Evolutionary conservation across 345 rosid species (phyloP), one percentile per base, ranked within the genome.

Genomic region (Orychophragmus violaceus): DNA sequence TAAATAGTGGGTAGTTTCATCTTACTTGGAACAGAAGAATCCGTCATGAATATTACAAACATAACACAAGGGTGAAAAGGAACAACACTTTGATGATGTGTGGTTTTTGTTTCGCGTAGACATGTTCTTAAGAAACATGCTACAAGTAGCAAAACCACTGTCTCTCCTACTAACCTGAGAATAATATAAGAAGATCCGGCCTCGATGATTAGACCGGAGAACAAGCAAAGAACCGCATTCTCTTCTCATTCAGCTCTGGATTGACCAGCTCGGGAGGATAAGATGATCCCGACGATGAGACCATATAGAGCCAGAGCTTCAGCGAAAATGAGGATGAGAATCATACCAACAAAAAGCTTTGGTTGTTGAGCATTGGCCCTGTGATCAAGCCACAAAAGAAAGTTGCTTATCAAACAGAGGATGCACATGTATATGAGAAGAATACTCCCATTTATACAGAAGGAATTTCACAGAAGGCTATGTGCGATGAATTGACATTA

Each of bases 361-460:
- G 97, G 97, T 66, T 90, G 95, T 50, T 90, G 97, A 14, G 97
- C 97, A 54, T 90, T 90, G 12, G 97, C 97, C 77, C 92, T 90
- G 84, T 62, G 9, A 58, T 36, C 58, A 64, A 65, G 17, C 69
- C 42, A 45, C 55, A 30, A 48, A 48, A 5, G 1, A 36, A 58
- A 37, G 24, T 49, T 60, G 21, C 54, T 39, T 65, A 49, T 5
- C 24, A 30, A 30, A 30, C 33, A 29, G 8, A 3, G 6, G 7
- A 29, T n/a, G n/a, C n/a, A n/a, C n/a, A n/a, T n/a, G n/a, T n/a
- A 29, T 29, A 3, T 28, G 30, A 28, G 30, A 8, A 8, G 32
- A 29, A 29, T 29, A 28, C n/a, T n/a, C n/a, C n/a, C n/a, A n/a
- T n/a, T n/a, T n/a, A n/a, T n/a, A n/a, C 6, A 6, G 8, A 29